A percentile compares a stretch with the other conserved stretches of the same genome.
These are phyloP conservation scores for Crepidotus sp. DNA, from an alignment of 1,284 basidiomycete genomes.

Conservation along the genomic window DNA sequence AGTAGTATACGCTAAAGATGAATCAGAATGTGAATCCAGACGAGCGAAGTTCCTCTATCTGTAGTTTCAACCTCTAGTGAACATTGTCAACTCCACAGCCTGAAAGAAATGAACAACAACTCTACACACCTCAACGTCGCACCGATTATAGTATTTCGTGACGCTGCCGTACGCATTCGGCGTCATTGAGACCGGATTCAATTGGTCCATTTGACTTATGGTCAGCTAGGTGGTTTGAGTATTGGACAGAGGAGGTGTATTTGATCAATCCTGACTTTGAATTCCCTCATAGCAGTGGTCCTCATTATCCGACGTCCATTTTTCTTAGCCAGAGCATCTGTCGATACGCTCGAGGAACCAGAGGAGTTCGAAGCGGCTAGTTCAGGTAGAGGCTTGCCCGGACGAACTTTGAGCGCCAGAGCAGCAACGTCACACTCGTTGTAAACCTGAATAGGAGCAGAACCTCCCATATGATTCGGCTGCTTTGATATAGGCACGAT, in stretches of 20 bases:
- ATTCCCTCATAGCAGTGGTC: constrained; percentile 8
- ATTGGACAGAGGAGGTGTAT: neutral
- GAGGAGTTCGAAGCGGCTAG: neutral
- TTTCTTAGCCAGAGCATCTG: constrained; percentile 3
- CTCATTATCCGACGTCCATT: constrained; percentile 10
- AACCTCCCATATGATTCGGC: constrained; percentile 11
- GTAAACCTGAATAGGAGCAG: constrained; percentile 10
- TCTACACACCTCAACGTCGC: constrained; percentile 12
- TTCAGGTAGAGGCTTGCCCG: constrained; percentile 11
- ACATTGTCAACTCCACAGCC: neutral
- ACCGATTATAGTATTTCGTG: constrained; percentile 13
- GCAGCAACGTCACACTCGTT: constrained; percentile 10
- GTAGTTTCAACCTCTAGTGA: constrained; percentile 5
- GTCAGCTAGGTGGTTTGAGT: constrained; percentile 2
- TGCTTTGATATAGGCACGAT: constrained; percentile 6
- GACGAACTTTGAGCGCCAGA: constrained; percentile 5
- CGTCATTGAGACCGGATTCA: constrained; percentile 7
- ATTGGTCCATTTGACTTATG: constrained; percentile 8
- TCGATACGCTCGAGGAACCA: neutral
- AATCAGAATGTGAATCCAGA: neutral
- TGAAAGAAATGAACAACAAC: neutral
- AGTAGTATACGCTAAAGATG: too few species aligned
- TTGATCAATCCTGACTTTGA: constrained; percentile 3
- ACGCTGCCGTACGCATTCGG: constrained; percentile 10
- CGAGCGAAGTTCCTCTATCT: too few species aligned